These are phyloP conservation scores for Lycium ferocissimum DNA, from an alignment of 257 asterid species.

Conservation along the genomic window DNA sequence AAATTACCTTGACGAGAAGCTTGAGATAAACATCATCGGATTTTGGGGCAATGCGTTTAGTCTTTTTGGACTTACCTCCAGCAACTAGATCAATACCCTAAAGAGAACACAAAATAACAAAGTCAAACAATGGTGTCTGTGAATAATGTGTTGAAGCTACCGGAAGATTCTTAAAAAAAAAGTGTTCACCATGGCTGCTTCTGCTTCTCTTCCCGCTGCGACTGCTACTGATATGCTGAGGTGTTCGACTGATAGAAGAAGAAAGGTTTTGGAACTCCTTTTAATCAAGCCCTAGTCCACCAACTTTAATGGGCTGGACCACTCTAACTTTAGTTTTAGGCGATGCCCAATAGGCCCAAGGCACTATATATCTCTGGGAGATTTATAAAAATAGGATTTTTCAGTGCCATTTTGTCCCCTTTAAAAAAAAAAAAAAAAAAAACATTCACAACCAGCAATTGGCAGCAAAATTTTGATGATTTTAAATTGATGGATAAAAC, in stretches of 20 bases:
- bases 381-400: no score
- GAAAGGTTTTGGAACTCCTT: background rate
- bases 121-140: background rate
- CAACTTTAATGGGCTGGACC: no score
- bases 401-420: no score
- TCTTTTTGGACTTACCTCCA: constrained; percentile 92
- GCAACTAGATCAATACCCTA: constrained; percentile 94
- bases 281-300: background rate
- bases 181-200: constrained; percentile 5
- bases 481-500: no score
- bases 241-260: no score
- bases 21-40: constrained; percentile 74
- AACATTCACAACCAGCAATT: no score
- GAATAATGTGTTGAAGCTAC: no score
- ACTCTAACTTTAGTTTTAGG: no score
- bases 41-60: constrained; percentile 79
- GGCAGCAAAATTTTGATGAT: no score
- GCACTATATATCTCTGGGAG: no score
- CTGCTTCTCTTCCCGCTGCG: constrained; percentile 7
- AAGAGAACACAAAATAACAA: background rate
- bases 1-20: constrained; percentile 71
- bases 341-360: no score
- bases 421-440: no score
- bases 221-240: background rate
- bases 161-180: background rate